Percentiles rank a stretch among this genome's conserved stretches.
Evolutionary conservation across 2,329 filamentous ascomycete genomes (phyloP).

Genomic region (Colletotrichum musicola): DNA sequence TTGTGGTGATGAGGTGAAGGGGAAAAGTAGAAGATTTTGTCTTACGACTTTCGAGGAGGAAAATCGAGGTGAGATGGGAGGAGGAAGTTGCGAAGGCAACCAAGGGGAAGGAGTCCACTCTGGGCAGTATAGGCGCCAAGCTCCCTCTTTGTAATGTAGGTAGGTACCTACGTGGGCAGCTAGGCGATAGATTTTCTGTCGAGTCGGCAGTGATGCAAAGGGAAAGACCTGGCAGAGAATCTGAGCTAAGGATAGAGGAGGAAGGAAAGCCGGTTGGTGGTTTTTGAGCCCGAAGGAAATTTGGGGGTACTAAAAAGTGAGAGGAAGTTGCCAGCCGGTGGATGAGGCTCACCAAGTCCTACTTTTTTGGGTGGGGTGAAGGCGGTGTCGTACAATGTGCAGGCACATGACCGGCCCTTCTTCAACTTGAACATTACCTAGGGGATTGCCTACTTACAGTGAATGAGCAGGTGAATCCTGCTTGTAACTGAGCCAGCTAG

Average conservation of each 20-base stretch:
- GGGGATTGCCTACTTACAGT: too few species aligned
- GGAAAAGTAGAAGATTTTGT: constrained; percentile 14
- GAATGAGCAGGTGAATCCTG: not conserved
- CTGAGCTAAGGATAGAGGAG: not conserved
- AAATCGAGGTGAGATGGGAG: constrained; percentile 1
- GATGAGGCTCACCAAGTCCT: too few species aligned
- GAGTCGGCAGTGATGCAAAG: not conserved
- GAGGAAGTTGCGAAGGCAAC: constrained; percentile 13
- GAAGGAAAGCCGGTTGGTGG: not conserved
- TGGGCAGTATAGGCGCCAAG: not conserved
- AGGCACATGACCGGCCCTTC: not conserved
- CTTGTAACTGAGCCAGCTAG: not conserved
- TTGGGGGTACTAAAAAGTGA: not conserved
- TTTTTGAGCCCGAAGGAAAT: not conserved
- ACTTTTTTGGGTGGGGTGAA: too few species aligned
- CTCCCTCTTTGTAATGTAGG: not conserved
- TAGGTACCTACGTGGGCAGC: not conserved
- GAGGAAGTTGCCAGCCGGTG: not conserved
- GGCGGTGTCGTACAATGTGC: too few species aligned
- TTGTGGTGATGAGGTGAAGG: constrained; percentile 15
- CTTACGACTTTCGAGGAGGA: not conserved
- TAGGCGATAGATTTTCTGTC: not conserved
- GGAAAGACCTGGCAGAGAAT: not conserved
- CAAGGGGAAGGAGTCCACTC: constrained; percentile 27
- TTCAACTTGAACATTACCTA: not conserved